Base-by-base conservation (phyloP, 1,284 basidiomycete genomes). In the Rhodotorula sp. region DNA sequence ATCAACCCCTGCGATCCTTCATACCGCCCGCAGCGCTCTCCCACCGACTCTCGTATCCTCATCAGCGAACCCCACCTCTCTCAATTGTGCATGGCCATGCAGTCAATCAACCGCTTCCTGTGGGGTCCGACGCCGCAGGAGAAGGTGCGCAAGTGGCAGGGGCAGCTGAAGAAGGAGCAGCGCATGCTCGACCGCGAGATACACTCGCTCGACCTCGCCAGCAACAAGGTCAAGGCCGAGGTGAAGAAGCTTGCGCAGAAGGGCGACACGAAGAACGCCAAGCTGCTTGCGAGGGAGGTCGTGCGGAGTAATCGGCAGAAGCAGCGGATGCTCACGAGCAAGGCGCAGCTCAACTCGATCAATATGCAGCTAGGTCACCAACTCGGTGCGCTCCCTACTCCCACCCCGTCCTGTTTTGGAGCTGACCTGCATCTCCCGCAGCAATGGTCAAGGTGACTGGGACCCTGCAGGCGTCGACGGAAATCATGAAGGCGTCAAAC, bases 401-500 rank as follows among this genome's bases (percentile, higher is more conserved):
- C 29, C n/a, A 5, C 19, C 32, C 51, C 39, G 24, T 22, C 27
- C 9, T 22, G 13, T 13, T 15, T 1, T 9, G 30, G 19, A 52
- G 59, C 32, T 47, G 48, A 13, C 8, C 20, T 19, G 13, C 1
- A 8, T 7, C 7, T 5, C 54, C 36, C 46, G 19, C 56, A 98
- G 96, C 96, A 0, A 93, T 98, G 90, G 83, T 90, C 77, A 99
- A 99, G 82, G 92, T 99, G 52, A 98, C 96, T 4, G 96, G 96
- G 13, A 88, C 92, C 30, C 84, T 99, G 76, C 94, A 97, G 82
- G 98, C 94, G 81, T 95, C 92, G 17, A 94, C 95, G 1, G 95
- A 99, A 81, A 98, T 99, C 73, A 99, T 99, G 95, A 99, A 92
- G 82, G 85, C 94, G 46, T 95, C 94, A 7, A 99, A 97, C 81